Percentiles rank a stretch among this genome's conserved stretches.
phyloP scores from a whole-genome alignment of 495 filamentous ascomycete genomes.

The Penicillium bialowiezense region DNA sequence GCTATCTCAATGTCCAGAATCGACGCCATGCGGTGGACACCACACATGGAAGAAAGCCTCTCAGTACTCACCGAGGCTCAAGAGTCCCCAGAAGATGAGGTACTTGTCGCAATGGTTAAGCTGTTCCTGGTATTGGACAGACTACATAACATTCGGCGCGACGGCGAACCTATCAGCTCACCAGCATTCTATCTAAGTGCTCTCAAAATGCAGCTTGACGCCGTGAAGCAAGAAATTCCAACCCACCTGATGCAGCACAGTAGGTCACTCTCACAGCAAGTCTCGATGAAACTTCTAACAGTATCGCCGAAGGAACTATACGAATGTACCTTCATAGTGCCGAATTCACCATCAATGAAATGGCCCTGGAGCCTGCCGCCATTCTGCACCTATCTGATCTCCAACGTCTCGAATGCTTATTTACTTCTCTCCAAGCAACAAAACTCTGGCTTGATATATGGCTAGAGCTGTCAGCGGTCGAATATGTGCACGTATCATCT shows the following conservation, averaged over 20 bases:
- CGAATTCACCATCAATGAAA: constrained; percentile 44
- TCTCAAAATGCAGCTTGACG: constrained; percentile 42
- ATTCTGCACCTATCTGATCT: constrained; percentile 20
- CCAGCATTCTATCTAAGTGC: constrained; percentile 41
- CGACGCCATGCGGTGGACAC: constrained; percentile 50
- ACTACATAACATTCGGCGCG: constrained; percentile 22
- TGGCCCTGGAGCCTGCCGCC: constrained; percentile 25
- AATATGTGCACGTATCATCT: constrained; percentile 35
- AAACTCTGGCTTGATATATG: constrained; percentile 40
- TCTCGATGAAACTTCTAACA: background rate
- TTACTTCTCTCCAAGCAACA: constrained; percentile 29
- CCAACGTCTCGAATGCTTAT: constrained; percentile 33
- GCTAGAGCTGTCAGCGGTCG: constrained; percentile 24
- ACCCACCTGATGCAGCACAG: constrained; percentile 35
- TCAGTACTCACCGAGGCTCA: constrained; percentile 37
- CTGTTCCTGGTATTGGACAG: constrained; percentile 44
- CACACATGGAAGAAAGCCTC: constrained; percentile 53
- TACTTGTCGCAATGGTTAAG: constrained; percentile 46
- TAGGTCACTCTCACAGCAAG: constrained; percentile 17
- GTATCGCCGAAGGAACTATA: constrained; percentile 30
- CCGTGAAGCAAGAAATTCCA: constrained; percentile 33
- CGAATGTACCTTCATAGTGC: constrained; percentile 35
- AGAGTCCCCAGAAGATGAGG: constrained; percentile 49
- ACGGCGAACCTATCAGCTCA: constrained; percentile 16
- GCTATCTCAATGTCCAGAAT: constrained; percentile 43